Conservation (phyloP, 805 yeast genomes). For the Pichia paraexigua region DNA sequence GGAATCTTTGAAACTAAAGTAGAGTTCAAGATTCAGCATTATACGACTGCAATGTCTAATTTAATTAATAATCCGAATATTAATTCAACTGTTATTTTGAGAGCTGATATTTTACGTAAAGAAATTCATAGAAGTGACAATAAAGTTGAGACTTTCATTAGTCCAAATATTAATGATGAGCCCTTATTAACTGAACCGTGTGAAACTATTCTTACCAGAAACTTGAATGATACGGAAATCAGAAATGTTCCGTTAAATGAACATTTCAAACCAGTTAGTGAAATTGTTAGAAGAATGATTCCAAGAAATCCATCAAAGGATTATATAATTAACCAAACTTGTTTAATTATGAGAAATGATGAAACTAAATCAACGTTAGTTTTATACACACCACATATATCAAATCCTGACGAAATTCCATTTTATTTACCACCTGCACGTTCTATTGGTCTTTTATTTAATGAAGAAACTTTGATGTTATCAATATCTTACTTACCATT, state of each 20-base stretch:
- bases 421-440: slow-evolving; percentile 83
- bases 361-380: slow-evolving; percentile 42
- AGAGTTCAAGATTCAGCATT: slow-evolving; percentile 48
- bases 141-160: slow-evolving; percentile 18
- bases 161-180: slow-evolving; percentile 25
- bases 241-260: slow-evolving; percentile 27
- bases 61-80: slow-evolving; percentile 78
- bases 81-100: slow-evolving; percentile 81
- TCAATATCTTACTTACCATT: slow-evolving; percentile 77
- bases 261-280: slow-evolving; percentile 32
- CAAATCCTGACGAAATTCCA: slow-evolving; percentile 54
- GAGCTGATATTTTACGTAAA: slow-evolving; percentile 74
- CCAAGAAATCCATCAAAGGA: slow-evolving; percentile 90
- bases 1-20: slow-evolving; percentile 44
- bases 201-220: slow-evolving; percentile 18
- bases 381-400: slow-evolving; percentile 72
- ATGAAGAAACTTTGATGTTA: slow-evolving; percentile 32
- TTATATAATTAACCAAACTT: slow-evolving; percentile 75
- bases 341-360: slow-evolving; percentile 40
- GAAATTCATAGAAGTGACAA: slow-evolving; percentile 31
- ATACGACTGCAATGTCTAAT: slow-evolving; percentile 69
- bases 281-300: slow-evolving; percentile 74
- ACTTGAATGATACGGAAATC: slow-evolving; percentile 36
- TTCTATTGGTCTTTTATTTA: slow-evolving; percentile 63
- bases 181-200: slow-evolving; percentile 23